Conservation (phyloP, 208 protist genomes). For the Acanthamoeba castellanii region DNA sequence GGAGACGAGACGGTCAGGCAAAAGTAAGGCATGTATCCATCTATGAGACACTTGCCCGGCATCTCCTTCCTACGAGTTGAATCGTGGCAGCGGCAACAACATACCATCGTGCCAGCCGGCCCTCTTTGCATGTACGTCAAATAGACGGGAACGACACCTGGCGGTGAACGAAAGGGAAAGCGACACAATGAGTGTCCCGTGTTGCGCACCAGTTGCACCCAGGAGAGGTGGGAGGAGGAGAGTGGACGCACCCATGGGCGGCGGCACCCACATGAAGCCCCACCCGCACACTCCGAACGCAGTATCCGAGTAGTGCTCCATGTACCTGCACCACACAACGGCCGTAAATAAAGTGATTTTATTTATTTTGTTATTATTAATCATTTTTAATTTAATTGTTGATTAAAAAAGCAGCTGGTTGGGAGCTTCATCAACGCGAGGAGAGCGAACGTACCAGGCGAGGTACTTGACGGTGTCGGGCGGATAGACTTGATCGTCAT, state of each 20-base stretch:
- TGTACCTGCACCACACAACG: not conserved
- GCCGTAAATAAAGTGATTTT: no score
- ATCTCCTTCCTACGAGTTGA: not conserved
- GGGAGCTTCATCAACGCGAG: not conserved
- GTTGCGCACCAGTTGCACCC: not conserved
- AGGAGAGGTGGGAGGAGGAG: not conserved
- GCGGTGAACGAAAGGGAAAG: not conserved
- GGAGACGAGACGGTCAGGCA: not conserved
- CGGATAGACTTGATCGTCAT: conserved; percentile 50
- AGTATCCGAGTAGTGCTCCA: conserved; percentile 30
- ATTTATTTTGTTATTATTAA: no score
- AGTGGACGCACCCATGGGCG: not conserved
- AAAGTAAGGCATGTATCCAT: not conserved
- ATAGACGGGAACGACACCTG: conserved; percentile 37
- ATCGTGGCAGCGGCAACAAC: not conserved
- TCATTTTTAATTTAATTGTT: no score
- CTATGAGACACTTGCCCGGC: not conserved
- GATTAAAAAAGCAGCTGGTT: no score
- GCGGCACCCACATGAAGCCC: conserved; percentile 45
- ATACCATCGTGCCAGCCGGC: conserved; percentile 4
- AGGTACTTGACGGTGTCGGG: conserved; percentile 52
- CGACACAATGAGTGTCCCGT: not conserved
- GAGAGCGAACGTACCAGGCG: not conserved
- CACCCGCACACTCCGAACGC: conserved; percentile 36
- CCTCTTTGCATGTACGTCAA: conserved; percentile 36